Evolutionary conservation across 2,329 filamentous ascomycete species (phyloP), one percentile per base, ranked within the genome.

Genomic region (Aspergillus fumigatiaffinis): DNA sequence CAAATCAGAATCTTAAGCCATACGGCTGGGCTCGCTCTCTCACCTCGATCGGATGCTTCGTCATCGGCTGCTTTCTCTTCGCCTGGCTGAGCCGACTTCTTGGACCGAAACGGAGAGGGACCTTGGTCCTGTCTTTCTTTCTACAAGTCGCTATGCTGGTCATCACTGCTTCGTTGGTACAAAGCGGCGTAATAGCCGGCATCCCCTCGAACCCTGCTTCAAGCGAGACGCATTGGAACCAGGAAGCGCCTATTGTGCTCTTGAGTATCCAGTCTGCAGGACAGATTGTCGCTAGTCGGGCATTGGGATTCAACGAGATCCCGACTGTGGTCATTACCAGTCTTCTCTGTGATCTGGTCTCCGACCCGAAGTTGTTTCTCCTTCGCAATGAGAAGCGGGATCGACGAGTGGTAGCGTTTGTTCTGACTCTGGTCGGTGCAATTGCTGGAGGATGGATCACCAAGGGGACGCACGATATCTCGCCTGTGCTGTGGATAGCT

Each of bases 1-100:
- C 75, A 0, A 69, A 72, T 26, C 75, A 76, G 51, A 76, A 77
- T 52, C 70, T 67, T 35, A 72, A 63, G 44, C 72, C 73, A 1
- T 78, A 71, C 56, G 76, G 75, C 54, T 79, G 77, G 76, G 72
- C 73, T 17, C 73, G 75, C 17, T 79, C 76, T 12, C 69, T 79
- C 21, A 74, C 71, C 47, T 78, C 76, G 2, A 77, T 79, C 60
- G 72, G 70, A 17, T 78, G 72, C 57, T 79, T 79, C 60, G 61
- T 71, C 38, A 51, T 75, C n/a, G 77, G 76, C 26, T 77, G 73
- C 41, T 68, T 76, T 23, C 56, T 68, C 42, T 79, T 79, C 60
- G 73, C 75, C 5, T 68, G 69, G 9, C 57, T 77, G 35, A 71
- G 73, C 57, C 66, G 59, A 26, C 21, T 61, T 42, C 17, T 71